These are phyloP conservation scores for Myriangium duriaei DNA, from an alignment of 2,329 filamentous ascomycete genomes.

Conservation along the genomic window DNA sequence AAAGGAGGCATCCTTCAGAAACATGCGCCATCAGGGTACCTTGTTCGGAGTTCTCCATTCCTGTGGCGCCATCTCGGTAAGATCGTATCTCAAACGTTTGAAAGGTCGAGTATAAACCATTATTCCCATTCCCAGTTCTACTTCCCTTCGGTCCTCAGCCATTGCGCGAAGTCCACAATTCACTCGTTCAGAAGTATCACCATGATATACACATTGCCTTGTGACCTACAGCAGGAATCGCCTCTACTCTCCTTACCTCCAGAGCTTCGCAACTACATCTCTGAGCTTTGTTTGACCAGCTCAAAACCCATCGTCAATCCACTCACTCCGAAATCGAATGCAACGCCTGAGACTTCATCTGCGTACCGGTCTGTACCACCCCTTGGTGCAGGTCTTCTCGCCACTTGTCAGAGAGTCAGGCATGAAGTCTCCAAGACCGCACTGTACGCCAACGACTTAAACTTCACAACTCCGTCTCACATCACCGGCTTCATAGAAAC, in stretches of 20 bases:
- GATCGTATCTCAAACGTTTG: no score
- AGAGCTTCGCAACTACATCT: constrained; percentile 15
- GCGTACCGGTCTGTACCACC: constrained; percentile 8
- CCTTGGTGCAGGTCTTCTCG: constrained; percentile 18
- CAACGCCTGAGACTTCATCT: background rate
- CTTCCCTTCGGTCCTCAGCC: no score
- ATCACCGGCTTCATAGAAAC: constrained; percentile 21
- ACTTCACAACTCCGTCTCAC: constrained; percentile 23
- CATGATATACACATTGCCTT: no score
- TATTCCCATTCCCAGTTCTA: no score
- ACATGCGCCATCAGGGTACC: no score
- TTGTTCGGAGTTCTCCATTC: no score
- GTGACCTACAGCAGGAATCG: constrained; percentile 8
- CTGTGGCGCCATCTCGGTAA: no score
- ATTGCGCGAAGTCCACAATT: no score
- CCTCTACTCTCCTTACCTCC: constrained; percentile 13
- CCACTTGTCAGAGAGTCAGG: constrained; percentile 25
- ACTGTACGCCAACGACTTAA: constrained; percentile 25
- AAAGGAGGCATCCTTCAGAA: no score
- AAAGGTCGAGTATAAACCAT: no score
- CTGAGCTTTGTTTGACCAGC: constrained; percentile 11
- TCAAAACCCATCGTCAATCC: constrained; percentile 12
- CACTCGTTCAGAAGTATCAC: no score
- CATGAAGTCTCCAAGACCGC: constrained; percentile 21
- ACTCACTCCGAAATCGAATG: background rate